Percentiles rank a stretch among this genome's conserved stretches.
Conservation (phyloP, 176 grass and related monocot genomes). For the Phyllostachys edulis region DNA sequence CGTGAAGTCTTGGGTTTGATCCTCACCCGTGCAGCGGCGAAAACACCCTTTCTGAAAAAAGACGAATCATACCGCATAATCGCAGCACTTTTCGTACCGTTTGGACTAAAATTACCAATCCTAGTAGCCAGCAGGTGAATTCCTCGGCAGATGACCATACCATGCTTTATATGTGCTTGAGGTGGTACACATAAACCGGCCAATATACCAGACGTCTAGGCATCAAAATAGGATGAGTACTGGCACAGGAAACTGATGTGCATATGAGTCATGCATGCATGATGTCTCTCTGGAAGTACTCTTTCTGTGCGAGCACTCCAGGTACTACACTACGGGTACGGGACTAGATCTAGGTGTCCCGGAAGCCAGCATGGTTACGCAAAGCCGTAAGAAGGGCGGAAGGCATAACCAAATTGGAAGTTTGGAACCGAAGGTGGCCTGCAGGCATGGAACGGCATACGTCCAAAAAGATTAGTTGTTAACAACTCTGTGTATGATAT, state of each 20-base stretch:
- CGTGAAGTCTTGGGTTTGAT: not conserved
- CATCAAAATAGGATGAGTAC: not conserved
- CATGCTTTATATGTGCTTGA: not conserved
- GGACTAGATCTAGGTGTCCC: not conserved
- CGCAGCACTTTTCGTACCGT: not conserved
- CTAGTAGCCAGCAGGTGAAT: not conserved
- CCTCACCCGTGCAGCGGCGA: no score
- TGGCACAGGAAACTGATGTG: not conserved
- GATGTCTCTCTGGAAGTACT: not conserved
- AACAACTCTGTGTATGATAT: not conserved
- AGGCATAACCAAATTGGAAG: not conserved
- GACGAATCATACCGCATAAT: not conserved
- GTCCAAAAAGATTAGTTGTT: not conserved
- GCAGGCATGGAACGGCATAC: not conserved
- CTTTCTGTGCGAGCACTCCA: constrained; percentile 22
- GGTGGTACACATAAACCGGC: no score
- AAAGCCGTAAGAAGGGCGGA: not conserved
- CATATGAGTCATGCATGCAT: no score
- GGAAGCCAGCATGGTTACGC: not conserved
- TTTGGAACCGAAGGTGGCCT: not conserved
- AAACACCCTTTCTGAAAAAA: not conserved
- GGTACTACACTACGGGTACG: not conserved
- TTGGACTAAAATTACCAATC: not conserved
- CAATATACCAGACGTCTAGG: no score
- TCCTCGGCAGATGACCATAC: not conserved